A percentile compares a stretch with the other conserved stretches of the same genome.
Evolutionary conservation across 202 grass and related monocot species (phyloP).

Genomic region (Panicum virgatum): DNA sequence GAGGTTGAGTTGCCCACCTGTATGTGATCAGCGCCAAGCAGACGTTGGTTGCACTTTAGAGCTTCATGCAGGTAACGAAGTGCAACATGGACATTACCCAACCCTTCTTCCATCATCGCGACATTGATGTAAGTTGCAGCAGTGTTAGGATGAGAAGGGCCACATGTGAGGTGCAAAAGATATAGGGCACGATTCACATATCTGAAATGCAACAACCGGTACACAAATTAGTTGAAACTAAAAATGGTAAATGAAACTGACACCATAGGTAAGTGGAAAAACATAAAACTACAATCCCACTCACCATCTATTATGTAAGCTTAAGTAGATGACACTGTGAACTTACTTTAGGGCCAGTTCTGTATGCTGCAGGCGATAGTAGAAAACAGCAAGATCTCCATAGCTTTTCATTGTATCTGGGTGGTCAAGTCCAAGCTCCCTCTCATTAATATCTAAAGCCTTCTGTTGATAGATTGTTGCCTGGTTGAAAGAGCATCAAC

Average conservation of each 20-base stretch:
- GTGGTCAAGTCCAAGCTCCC: constrained; percentile 98
- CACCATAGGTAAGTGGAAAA: constrained; percentile 9
- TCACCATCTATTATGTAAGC: background rate
- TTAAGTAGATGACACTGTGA: constrained; percentile 20
- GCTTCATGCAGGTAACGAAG: constrained; percentile 91
- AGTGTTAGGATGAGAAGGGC: constrained; percentile 94
- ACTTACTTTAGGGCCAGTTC: constrained; percentile 95
- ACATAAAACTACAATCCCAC: constrained; percentile 13
- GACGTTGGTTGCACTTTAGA: constrained; percentile 93
- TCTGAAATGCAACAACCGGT: constrained; percentile 51
- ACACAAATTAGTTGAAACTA: constrained; percentile 18
- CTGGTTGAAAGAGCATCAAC: constrained; percentile 54
- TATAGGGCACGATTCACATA: constrained; percentile 98
- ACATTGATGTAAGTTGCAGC: constrained; percentile 99
- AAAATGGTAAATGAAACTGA: background rate
- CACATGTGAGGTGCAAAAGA: constrained; percentile 94
- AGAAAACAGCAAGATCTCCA: constrained; percentile 99
- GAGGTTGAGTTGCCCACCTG: constrained; percentile 63
- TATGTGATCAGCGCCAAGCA: constrained; percentile 98
- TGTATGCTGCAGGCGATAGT: constrained; percentile 98
- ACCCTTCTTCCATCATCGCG: constrained; percentile 99
- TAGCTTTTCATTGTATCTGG: constrained; percentile 99
- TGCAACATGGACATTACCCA: constrained; percentile 97
- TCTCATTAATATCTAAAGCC: constrained; percentile 97
- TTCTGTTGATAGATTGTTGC: constrained; percentile 99